Percentiles rank a stretch among this genome's conserved stretches.
Evolutionary conservation across 1,139 yeast species (phyloP).

Genomic region (Pichia sp.): DNA sequence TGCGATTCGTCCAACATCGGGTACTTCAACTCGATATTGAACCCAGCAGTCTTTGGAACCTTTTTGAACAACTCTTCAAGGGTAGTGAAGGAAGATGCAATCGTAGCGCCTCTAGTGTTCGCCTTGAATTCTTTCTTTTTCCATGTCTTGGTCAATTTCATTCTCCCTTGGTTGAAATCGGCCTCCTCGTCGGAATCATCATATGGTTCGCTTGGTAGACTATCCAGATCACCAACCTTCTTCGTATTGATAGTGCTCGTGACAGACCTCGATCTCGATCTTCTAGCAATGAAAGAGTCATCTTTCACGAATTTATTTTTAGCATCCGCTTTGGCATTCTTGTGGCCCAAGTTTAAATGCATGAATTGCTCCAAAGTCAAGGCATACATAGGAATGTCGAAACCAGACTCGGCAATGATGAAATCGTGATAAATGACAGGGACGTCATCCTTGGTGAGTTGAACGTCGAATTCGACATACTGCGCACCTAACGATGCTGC

Average conservation of each 20-base stretch:
- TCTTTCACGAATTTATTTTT: constrained; percentile 27
- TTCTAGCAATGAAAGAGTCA: constrained; percentile 29
- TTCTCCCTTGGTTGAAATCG: constrained; percentile 51
- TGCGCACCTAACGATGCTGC: constrained; percentile 95
- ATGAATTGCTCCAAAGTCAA: constrained; percentile 87
- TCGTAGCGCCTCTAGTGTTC: constrained; percentile 81
- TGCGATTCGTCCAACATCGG: constrained; percentile 96
- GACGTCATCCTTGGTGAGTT: constrained; percentile 84
- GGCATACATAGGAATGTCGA: constrained; percentile 94
- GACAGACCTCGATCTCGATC: constrained; percentile 27
- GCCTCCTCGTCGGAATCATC: constrained; percentile 14
- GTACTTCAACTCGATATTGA: constrained; percentile 90
- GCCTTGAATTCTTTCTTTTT: constrained; percentile 87
- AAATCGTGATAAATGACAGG: constrained; percentile 97
- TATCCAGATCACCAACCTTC: background rate
- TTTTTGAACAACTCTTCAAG: constrained; percentile 78
- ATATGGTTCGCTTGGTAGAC: background rate
- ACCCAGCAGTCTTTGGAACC: constrained; percentile 80
- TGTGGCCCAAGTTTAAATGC: constrained; percentile 44
- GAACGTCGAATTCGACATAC: constrained; percentile 94
- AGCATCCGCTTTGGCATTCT: constrained; percentile 25
- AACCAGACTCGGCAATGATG: constrained; percentile 91
- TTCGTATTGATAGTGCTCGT: constrained; percentile 11
- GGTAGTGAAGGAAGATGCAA: constrained; percentile 90
- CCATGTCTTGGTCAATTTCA: constrained; percentile 85